Evolutionary conservation across 2,329 filamentous ascomycete genomes (phyloP), one percentile per base, ranked within the genome.

Genomic region (Trichoderma koningiopsis): DNA sequence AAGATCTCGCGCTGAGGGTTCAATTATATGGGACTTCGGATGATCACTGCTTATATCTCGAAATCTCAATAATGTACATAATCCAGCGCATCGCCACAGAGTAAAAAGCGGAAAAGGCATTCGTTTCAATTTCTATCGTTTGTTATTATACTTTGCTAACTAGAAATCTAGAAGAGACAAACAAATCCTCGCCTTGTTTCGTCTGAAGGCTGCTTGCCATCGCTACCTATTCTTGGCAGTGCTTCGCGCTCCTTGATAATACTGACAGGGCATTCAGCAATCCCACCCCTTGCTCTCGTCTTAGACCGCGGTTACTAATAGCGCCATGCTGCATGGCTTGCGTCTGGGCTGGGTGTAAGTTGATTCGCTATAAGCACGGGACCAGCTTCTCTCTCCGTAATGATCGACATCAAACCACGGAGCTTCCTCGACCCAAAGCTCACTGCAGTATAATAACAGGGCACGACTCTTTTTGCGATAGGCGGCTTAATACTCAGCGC

Each of bases 361-460:
- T 56, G 64, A 67, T 67, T 67, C 55, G 55, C 27, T 40, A 58
- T 52, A 55, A 59, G 63, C 63, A 66, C 63, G 63, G 40, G 63
- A 66, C 63, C 63, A 52, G 55, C 52, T 43, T 27, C n/a, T 49
- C 47, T 13, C n/a, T 52, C 31, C 49, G 60, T 35, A 53, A 14
- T 49, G 63, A 66, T 66, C 63, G 63, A 66, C 63, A 66, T 58
- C 35, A n/a, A 58, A 43, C 61, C 52, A 43, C 14, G 5, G 47
- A 24, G 47, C 47, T 24, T 49, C 40, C 14, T 43, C 43, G 43
- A 24, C 19, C n/a, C 47, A 49, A 49, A 49, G n/a, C 47, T 49
- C 10, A 24, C 13, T 10, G n/a, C 47, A 13, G n/a, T 11, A 13
- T 24, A 47, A 13, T 24, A 47, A 4, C 37, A 47, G 43, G 19